Evolutionary conservation across 1,284 basidiomycete species (phyloP), one percentile per base, ranked within the genome.

Genomic region (Phellopilus nigrolimitatus): DNA sequence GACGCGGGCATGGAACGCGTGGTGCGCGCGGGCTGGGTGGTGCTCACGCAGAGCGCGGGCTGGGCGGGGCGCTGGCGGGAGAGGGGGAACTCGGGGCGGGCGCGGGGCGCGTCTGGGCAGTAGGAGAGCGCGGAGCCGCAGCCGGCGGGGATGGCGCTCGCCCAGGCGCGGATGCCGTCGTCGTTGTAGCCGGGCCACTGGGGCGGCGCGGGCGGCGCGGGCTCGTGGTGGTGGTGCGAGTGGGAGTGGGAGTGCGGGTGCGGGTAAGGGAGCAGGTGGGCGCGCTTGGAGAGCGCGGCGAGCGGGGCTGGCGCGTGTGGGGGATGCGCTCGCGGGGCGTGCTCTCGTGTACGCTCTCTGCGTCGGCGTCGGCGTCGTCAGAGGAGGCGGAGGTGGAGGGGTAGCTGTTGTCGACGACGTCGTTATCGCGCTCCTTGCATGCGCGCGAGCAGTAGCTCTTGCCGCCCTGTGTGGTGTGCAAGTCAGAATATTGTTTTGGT

Each of bases 371-470:
- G 33, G 40, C n/a, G 19, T 33, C 31, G 44, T 31, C 44, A 12
- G 44, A 46, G 44, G 27, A 28, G 44, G 31, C 24, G n/a, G 50
- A 27, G 37, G 46, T 34, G 30, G 25, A 28, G 22, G 56, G 54
- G 49, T 44, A 55, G 31, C 31, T 12, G 31, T 15, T 24, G 17
- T 22, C 27, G 42, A 17, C 34, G 24, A 25, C 34, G 25, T 40
- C 43, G 15, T 45, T 22, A 31, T 57, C 55, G 10, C 36, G 19
- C 25, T 24, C 31, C 45, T 42, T 64, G 62, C 82, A 85, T 33
- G 68, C 61, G 6, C 63, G 57, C 0, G 82, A 84, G 66, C 82
- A 85, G 66, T 83, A 86, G 0, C 71, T 22, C 38, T 63, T 41
- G 44, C 68, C 70, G n/a, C 79, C 68, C 79, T 80, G 62, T 39